Conservation (phyloP, 306 rosid species). For the Mucuna pruriens region DNA sequence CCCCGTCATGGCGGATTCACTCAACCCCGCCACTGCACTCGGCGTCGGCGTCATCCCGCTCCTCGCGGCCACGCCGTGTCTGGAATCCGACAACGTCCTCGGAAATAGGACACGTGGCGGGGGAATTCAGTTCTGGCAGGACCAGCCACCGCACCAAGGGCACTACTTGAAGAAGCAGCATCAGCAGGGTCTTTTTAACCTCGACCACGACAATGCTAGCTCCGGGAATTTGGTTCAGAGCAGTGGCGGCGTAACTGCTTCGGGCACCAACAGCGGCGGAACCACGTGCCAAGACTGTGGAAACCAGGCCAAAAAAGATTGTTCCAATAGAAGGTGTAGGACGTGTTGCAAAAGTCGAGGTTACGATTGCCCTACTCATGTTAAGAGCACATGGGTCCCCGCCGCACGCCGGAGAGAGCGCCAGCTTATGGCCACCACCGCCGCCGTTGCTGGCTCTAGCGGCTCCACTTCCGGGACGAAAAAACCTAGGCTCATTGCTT, state of each 20-base stretch:
- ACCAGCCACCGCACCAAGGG: slow-evolving; percentile 43
- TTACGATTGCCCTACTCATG: slow-evolving; percentile 86
- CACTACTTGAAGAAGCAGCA: slow-evolving; percentile 63
- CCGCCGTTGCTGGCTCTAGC: slow-evolving; percentile 59
- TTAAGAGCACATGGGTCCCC: slow-evolving; percentile 97
- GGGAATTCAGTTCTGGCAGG: slow-evolving; percentile 92
- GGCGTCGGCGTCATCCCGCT: slow-evolving; percentile 88
- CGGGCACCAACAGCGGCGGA: slow-evolving; percentile 44
- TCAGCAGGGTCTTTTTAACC: slow-evolving; percentile 34
- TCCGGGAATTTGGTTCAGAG: slow-evolving; percentile 43
- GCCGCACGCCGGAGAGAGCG: slow-evolving; percentile 91
- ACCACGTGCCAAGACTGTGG: slow-evolving; percentile 93
- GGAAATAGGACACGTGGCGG: slow-evolving; percentile 40
- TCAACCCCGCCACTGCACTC: slow-evolving; percentile 82
- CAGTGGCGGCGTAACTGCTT: slow-evolving; percentile 41
- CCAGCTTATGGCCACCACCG: slow-evolving; percentile 44
- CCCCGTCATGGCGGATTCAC: slow-evolving; percentile 46
- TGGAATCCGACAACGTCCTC: slow-evolving; percentile 42
- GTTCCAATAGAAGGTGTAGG: slow-evolving; percentile 77
- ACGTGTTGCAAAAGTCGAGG: slow-evolving; percentile 97
- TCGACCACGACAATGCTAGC: slow-evolving; percentile 5
- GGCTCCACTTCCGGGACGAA: slow-evolving; percentile 78
- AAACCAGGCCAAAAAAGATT: slow-evolving; percentile 96
- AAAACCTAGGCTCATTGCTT: slow-evolving; percentile 76
- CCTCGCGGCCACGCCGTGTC: slow-evolving; percentile 61